These are phyloP conservation scores for Lachancea kluyveri DNA, from an alignment of 805 yeast species.

Conservation along the genomic window DNA sequence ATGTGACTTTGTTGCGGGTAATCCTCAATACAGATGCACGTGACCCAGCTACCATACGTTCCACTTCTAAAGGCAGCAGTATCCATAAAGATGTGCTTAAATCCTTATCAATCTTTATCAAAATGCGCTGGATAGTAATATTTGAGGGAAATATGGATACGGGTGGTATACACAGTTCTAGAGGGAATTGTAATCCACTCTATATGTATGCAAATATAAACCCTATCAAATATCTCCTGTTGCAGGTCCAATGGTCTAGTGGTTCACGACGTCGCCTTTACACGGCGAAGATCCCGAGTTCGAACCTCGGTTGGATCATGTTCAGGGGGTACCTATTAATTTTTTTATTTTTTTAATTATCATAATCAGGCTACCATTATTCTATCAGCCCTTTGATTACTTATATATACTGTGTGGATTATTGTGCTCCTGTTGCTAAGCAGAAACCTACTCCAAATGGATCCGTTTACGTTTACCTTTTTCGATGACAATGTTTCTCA, in stretches of 20 bases:
- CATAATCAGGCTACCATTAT: too few species aligned
- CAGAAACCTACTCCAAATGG: slow-evolving; percentile 7
- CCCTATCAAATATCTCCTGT: slow-evolving; percentile 4
- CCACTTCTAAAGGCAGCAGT: not conserved
- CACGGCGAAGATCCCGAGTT: slow-evolving; percentile 38
- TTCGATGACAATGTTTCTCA: slow-evolving; percentile 20
- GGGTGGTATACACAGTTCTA: too few species aligned
- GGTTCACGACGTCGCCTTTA: slow-evolving; percentile 37
- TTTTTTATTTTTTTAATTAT: slow-evolving; percentile 1
- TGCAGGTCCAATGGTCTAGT: slow-evolving; percentile 34
- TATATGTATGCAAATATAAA: not conserved
- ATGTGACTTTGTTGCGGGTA: too few species aligned
- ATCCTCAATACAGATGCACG: too few species aligned
- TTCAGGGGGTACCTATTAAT: slow-evolving; percentile 9
- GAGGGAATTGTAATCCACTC: not conserved
- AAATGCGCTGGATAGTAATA: not conserved
- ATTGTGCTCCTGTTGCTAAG: not conserved
- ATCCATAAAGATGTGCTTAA: not conserved
- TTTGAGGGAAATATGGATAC: slow-evolving; percentile 2
- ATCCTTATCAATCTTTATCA: not conserved
- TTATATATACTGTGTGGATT: not conserved
- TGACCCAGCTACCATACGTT: too few species aligned
- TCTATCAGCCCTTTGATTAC: not conserved
- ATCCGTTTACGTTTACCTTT: slow-evolving; percentile 17
- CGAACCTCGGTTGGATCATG: slow-evolving; percentile 35